These are phyloP conservation scores for Umbilicus rupestris DNA, from an alignment of 164 flowering plant species.

Conservation along the genomic window DNA sequence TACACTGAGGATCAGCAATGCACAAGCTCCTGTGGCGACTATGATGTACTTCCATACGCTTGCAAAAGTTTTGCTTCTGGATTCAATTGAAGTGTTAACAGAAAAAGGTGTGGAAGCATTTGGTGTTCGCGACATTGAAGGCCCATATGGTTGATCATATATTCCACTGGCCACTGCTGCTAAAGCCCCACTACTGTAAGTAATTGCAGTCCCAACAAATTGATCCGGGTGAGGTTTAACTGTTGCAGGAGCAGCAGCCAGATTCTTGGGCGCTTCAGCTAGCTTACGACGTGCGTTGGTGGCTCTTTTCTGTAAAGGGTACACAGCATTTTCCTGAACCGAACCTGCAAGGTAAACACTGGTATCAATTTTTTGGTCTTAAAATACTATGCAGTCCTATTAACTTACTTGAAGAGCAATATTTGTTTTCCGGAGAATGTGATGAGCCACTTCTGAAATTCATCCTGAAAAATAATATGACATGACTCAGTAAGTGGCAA, in stretches of 20 bases:
- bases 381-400: neutral
- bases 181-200: conserved; percentile 56
- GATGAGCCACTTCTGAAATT: conserved; percentile 4
- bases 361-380: neutral
- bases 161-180: conserved; percentile 41
- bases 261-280: conserved; percentile 43
- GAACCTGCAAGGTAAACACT: conserved; percentile 24
- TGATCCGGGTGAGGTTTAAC: conserved; percentile 16
- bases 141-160: conserved; percentile 14
- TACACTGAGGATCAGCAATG: conserved; percentile 25
- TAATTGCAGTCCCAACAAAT: conserved; percentile 23
- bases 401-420: conserved; percentile 1
- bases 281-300: conserved; percentile 48
- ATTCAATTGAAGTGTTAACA: conserved; percentile 10
- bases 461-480: neutral
- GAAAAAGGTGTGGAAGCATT: conserved; percentile 8
- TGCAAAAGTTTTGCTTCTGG: conserved; percentile 14
- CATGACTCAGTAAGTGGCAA: neutral
- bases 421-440: neutral
- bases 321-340: conserved; percentile 21
- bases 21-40: conserved; percentile 23
- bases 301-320: conserved; percentile 13
- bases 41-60: conserved; percentile 35
- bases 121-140: conserved; percentile 6
- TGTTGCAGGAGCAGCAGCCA: conserved; percentile 37